Conservation (phyloP, 2,329 filamentous ascomycete species). For the Pseudomassariella vexata region DNA sequence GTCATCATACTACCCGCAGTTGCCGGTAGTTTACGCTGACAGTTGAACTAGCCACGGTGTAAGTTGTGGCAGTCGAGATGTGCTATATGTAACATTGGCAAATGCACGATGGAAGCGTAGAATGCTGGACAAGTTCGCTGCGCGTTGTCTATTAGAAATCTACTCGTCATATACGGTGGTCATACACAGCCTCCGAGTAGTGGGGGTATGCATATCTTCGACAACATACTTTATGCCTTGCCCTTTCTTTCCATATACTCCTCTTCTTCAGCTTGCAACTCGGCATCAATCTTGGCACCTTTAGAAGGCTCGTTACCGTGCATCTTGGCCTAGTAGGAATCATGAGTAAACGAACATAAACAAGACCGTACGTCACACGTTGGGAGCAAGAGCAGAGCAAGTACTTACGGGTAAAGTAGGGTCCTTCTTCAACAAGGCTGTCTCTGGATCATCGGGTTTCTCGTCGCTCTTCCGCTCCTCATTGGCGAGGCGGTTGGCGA, state of each 20-base stretch:
- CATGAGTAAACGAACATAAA: conserved; percentile 4
- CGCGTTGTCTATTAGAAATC: too few species aligned
- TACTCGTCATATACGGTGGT: too few species aligned
- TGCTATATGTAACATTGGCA: too few species aligned
- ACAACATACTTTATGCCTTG: conserved; percentile 29
- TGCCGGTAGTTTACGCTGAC: too few species aligned
- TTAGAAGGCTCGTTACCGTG: conserved; percentile 71
- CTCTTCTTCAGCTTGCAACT: conserved; percentile 64
- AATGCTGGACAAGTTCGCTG: too few species aligned
- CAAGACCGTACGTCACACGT: conserved; percentile 1
- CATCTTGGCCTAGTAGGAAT: conserved; percentile 42
- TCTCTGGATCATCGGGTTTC: conserved; percentile 40
- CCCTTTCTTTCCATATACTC: conserved; percentile 58
- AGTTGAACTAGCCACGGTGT: too few species aligned
- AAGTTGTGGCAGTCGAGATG: too few species aligned
- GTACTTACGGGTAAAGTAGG: conserved; percentile 50
- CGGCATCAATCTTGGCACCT: conserved; percentile 66
- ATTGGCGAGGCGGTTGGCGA: conserved; percentile 64
- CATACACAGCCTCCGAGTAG: too few species aligned
- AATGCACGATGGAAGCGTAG: too few species aligned
- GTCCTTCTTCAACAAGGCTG: conserved; percentile 46
- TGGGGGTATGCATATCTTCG: too few species aligned
- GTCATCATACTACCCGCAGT: too few species aligned
- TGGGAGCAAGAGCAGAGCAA: too few species aligned
- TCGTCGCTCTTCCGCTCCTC: conserved; percentile 43